Conservation (phyloP, 148 eudicot genomes). For the Rhododendron ferrugineum region DNA sequence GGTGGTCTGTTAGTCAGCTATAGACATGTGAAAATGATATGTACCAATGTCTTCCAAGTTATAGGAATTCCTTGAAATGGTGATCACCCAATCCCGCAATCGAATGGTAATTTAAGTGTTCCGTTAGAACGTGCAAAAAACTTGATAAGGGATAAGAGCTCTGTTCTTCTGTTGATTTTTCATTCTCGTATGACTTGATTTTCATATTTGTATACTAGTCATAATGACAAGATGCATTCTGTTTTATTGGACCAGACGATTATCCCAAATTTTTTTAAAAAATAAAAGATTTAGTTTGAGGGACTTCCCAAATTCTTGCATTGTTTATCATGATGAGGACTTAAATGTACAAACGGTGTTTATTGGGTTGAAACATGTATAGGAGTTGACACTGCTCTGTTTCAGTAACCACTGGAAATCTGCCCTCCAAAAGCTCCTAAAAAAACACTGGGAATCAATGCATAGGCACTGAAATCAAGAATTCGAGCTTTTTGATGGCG, state of each 20-base stretch:
- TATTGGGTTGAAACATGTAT: too few relatives aligned
- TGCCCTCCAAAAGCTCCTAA: neutral
- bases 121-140: neutral
- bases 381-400: neutral
- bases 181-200: neutral
- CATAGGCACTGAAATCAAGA: neutral
- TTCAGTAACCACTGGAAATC: neutral
- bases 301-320: too few relatives aligned
- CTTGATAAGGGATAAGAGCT: neutral
- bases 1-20: neutral
- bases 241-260: too few relatives aligned
- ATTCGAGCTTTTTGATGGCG: slow-evolving; percentile 19
- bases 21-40: neutral
- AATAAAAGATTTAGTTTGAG: too few relatives aligned
- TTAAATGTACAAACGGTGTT: too few relatives aligned
- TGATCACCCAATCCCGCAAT: neutral
- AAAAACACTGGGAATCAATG: neutral
- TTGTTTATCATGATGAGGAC: too few relatives aligned
- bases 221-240: too few relatives aligned
- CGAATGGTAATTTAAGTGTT: neutral
- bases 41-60: neutral
- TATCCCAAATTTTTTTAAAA: too few relatives aligned
- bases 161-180: neutral
- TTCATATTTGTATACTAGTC: too few relatives aligned
- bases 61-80: neutral